phyloP scores from a whole-genome alignment of 768 basidiomycete species.

The Lenzites betulinus region DNA sequence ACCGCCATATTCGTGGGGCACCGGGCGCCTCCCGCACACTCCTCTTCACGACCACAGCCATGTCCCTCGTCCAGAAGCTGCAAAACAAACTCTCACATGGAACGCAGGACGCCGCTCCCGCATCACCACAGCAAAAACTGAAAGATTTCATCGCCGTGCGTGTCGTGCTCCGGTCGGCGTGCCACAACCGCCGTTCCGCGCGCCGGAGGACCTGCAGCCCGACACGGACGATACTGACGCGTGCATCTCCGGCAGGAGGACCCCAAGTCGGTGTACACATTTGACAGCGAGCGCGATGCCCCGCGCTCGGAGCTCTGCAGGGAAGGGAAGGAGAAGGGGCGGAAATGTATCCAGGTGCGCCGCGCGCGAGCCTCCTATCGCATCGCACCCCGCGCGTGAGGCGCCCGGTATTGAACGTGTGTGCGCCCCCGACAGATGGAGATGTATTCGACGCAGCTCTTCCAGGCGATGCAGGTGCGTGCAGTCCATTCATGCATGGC shows the following conservation, averaged over 20 bases:
- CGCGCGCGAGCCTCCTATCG: neutral
- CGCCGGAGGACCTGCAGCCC: neutral
- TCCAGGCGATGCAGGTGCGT: conserved; percentile 72
- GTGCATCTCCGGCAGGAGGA: conserved; percentile 39
- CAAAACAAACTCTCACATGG: conserved; percentile 22
- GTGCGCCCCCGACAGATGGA: conserved; percentile 44
- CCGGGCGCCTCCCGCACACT: neutral
- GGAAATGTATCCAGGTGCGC: conserved; percentile 60
- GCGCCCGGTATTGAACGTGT: neutral
- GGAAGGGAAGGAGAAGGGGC: conserved; percentile 39
- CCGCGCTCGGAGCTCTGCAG: conserved; percentile 62
- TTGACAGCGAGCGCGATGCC: conserved; percentile 62
- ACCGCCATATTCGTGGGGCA: neutral
- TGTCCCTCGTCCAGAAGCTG: conserved; percentile 30
- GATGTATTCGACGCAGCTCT: conserved; percentile 63
- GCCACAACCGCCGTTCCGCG: neutral
- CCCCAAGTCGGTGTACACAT: conserved; percentile 55
- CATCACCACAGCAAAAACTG: conserved; percentile 35
- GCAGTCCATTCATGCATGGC: neutral
- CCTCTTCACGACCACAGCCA: conserved; percentile 12
- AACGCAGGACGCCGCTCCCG: conserved; percentile 17
- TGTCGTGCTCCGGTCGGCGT: neutral
- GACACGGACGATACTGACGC: neutral
- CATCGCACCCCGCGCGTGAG: neutral
- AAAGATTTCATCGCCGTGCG: conserved; percentile 40